Percentiles rank a stretch among this genome's conserved stretches.
Conservation (phyloP, 176 grass and related monocot genomes). For the Zoysia pacifica region DNA sequence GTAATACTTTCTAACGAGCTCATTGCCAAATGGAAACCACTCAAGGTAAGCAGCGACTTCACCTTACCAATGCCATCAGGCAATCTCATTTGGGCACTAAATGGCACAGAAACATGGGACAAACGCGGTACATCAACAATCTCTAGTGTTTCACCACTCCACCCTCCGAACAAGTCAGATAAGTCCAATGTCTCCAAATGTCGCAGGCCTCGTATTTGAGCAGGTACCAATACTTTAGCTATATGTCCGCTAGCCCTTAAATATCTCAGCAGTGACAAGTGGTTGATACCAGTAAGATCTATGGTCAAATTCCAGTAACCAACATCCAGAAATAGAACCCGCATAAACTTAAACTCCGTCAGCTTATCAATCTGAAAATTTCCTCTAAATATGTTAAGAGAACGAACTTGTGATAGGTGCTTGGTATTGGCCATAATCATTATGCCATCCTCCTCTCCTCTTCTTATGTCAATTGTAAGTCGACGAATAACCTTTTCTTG, state of each 20-base stretch:
- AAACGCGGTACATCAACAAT: background rate
- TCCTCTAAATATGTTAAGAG: background rate
- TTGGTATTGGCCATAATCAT: background rate
- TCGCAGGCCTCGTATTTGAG: background rate
- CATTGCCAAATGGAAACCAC: rapidly evolving
- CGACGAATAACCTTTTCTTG: background rate
- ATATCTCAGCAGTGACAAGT: background rate
- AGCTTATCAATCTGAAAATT: background rate
- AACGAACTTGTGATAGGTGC: background rate
- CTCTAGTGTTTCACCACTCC: background rate
- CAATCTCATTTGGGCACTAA: background rate
- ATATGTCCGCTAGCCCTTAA: background rate
- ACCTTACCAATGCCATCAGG: background rate
- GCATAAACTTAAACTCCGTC: background rate
- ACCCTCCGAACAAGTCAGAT: rapidly evolving
- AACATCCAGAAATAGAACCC: background rate
- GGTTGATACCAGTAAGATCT: background rate
- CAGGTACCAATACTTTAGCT: too few species aligned
- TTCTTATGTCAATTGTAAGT: background rate
- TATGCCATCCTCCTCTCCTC: background rate
- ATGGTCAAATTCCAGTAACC: rapidly evolving
- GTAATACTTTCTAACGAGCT: background rate
- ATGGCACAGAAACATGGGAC: background rate
- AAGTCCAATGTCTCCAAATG: slow-evolving; percentile 9
- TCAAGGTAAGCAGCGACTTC: background rate